Percentiles rank a stretch among this genome's conserved stretches.
phyloP scores from a whole-genome alignment of 768 basidiomycete species.

The Chalciporus piperatus region DNA sequence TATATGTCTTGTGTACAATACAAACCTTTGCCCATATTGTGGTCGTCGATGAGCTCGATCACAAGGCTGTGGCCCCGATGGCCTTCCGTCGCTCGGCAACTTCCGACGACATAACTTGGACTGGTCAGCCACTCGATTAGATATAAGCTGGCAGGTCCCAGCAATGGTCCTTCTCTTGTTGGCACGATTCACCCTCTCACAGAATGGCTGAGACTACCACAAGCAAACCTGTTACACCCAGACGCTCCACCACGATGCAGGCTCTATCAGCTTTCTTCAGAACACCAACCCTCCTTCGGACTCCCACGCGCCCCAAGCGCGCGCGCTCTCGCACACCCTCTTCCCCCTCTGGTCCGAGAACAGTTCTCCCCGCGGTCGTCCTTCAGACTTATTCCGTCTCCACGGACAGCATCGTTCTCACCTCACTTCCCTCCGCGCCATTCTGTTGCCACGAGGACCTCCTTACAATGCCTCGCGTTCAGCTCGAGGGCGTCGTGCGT shows the following conservation, averaged over 20 bases:
- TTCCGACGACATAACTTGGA: background rate
- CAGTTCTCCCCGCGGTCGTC: constrained; percentile 42
- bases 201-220: constrained; percentile 9
- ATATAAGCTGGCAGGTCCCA: background rate
- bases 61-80: background rate
- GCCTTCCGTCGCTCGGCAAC: background rate
- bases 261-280: constrained; percentile 20
- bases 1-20: background rate
- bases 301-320: constrained; percentile 22
- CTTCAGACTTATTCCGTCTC: constrained; percentile 54
- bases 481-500: constrained; percentile 52
- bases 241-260: constrained; percentile 11
- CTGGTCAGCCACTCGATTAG: background rate
- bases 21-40: background rate
- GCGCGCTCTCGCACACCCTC: constrained; percentile 10
- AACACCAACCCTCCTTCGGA: constrained; percentile 23
- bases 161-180: background rate
- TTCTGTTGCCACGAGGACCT: constrained; percentile 79
- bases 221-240: constrained; percentile 7
- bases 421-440: constrained; percentile 52
- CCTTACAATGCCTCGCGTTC: constrained; percentile 54
- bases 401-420: constrained; percentile 59
- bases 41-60: background rate
- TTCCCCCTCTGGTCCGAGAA: constrained; percentile 7
- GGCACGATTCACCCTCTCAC: background rate